Conservation (phyloP, 345 rosid species). For the Populus pruinosa region DNA sequence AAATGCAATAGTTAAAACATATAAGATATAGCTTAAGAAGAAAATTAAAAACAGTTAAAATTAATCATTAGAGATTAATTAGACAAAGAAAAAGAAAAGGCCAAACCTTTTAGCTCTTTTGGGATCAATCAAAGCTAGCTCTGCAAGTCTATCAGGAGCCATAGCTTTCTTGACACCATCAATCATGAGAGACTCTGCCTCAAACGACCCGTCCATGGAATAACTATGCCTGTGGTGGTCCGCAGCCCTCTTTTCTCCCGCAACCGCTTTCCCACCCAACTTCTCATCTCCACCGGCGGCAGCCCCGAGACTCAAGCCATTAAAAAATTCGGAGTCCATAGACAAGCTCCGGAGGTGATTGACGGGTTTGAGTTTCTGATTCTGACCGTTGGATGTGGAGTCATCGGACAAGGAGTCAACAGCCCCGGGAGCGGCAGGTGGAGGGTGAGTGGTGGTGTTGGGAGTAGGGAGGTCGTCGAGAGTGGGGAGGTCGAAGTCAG, state of each 20-base stretch:
- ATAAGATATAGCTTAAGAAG: neutral
- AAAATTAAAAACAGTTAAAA: neutral
- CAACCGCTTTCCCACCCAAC: conserved; percentile 32
- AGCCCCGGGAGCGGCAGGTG: conserved; percentile 33
- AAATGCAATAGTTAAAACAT: neutral
- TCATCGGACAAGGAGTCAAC: conserved; percentile 64
- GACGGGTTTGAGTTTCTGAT: conserved; percentile 35
- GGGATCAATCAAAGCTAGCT: conserved; percentile 89
- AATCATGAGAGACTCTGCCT: conserved; percentile 47
- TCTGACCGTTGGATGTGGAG: conserved; percentile 49
- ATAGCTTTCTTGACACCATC: conserved; percentile 75
- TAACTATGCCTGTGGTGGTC: conserved; percentile 70
- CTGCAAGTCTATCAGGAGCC: conserved; percentile 80
- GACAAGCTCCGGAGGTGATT: conserved; percentile 83
- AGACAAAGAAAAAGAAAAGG: neutral
- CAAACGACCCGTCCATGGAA: conserved; percentile 87
- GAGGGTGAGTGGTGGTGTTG: conserved; percentile 21
- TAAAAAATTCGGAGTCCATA: conserved; percentile 85
- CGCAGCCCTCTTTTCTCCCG: conserved; percentile 47
- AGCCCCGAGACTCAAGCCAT: conserved; percentile 36
- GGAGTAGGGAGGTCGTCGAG: conserved; percentile 63
- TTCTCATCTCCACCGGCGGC: conserved; percentile 31
- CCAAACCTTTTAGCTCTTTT: conserved; percentile 85
- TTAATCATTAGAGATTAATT: neutral
- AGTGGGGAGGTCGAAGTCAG: conserved; percentile 75